Percentiles rank a stretch among this genome's conserved stretches.
Evolutionary conservation across 106 monocot species (phyloP).

Genomic region (Allium sativum): DNA sequence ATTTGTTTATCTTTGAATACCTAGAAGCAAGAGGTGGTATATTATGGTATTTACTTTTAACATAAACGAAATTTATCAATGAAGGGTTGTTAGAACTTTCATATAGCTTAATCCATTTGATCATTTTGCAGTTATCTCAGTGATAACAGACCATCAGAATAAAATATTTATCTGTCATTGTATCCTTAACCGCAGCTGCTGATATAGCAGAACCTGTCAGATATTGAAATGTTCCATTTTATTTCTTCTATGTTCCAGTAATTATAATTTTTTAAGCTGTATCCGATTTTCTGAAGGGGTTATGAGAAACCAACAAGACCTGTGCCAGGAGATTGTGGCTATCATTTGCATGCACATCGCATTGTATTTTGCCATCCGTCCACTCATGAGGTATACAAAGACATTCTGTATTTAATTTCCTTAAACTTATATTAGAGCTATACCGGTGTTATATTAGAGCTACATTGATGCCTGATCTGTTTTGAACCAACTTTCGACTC

Average conservation of each 20-base stretch:
- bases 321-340: constrained; percentile 60
- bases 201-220: no score
- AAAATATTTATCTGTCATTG: no score
- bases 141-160: no score
- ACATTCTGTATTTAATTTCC: not conserved
- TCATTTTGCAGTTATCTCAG: no score
- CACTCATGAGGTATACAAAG: constrained; percentile 27
- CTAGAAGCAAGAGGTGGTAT: no score
- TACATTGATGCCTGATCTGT: not conserved
- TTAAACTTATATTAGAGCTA: not conserved
- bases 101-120: no score
- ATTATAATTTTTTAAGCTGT: not conserved
- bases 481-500: no score
- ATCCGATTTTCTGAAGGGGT: constrained; percentile 22
- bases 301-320: constrained; percentile 40
- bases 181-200: no score
- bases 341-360: constrained; percentile 46
- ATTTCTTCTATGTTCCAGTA: not conserved
- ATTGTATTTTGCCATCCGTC: constrained; percentile 42
- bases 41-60: no score
- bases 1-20: no score
- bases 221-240: not conserved
- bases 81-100: no score
- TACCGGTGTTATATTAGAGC: not conserved
- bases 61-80: no score